These are phyloP conservation scores for Plantago coronopus DNA, from an alignment of 305 asterid species.

Conservation along the genomic window DNA sequence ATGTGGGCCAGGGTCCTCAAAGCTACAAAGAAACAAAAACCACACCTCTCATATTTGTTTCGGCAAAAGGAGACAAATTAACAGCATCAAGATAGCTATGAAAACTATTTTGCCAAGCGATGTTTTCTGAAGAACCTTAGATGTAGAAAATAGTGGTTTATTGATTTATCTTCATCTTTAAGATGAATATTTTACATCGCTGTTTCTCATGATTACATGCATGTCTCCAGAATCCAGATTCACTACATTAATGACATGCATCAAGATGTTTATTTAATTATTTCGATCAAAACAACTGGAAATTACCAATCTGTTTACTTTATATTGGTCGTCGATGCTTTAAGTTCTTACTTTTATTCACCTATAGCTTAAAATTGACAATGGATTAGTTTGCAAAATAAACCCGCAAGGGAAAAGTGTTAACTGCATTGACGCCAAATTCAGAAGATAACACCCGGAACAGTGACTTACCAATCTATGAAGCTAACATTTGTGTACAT, in stretches of 20 bases:
- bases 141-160: background rate
- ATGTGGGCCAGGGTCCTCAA: constrained; percentile 99
- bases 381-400: background rate
- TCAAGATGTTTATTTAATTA: constrained; percentile 10
- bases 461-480: constrained; percentile 70
- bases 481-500: constrained; percentile 93
- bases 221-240: background rate
- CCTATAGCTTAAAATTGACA: constrained; percentile 2
- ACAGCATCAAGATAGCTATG: too few relatives aligned
- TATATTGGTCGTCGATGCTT: constrained; percentile 8
- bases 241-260: background rate
- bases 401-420: background rate
- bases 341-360: background rate
- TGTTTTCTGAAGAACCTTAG: background rate
- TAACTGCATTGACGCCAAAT: constrained; percentile 11
- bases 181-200: background rate
- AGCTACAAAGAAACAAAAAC: constrained; percentile 44
- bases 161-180: constrained; percentile 9
- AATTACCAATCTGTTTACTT: background rate
- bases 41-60: too few relatives aligned
- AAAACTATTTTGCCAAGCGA: too few relatives aligned
- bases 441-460: background rate
- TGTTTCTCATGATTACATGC: constrained; percentile 3
- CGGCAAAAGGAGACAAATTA: too few relatives aligned
- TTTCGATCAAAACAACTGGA: background rate